A percentile compares a stretch with the other conserved stretches of the same genome.
Conservation (phyloP, 208 protist species). For the Wallacemonas rigidus region DNA sequence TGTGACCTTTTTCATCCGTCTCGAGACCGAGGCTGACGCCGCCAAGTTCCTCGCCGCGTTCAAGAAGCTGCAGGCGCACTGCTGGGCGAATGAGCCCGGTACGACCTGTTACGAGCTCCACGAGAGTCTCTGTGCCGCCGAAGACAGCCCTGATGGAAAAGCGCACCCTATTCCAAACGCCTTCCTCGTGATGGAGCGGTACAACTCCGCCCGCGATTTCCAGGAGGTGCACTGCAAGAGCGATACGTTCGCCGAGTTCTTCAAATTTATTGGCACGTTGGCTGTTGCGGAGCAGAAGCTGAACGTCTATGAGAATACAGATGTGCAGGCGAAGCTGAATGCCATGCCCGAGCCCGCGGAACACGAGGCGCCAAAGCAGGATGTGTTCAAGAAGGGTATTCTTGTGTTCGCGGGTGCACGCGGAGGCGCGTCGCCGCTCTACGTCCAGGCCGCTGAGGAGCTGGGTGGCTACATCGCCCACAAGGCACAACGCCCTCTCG, state of each 20-base stretch:
- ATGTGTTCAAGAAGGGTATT: conserved; percentile 54
- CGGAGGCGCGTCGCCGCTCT: conserved; percentile 39
- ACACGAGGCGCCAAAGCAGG: conserved; percentile 22
- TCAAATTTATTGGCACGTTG: conserved; percentile 29
- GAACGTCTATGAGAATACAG: conserved; percentile 24
- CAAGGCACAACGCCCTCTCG: conserved; percentile 35
- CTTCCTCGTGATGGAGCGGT: conserved; percentile 65
- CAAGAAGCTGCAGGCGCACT: conserved; percentile 44
- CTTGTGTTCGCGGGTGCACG: conserved; percentile 75
- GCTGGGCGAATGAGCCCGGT: conserved; percentile 53
- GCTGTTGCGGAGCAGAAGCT: conserved; percentile 33
- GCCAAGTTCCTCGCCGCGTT: conserved; percentile 46
- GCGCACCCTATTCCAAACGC: conserved; percentile 24
- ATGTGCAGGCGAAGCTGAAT: conserved; percentile 16
- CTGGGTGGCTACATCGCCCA: conserved; percentile 53
- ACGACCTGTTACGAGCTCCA: conserved; percentile 75
- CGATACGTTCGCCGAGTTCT: conserved; percentile 32
- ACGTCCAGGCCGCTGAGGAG: conserved; percentile 40
- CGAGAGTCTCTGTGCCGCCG: conserved; percentile 28
- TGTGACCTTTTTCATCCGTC: conserved; percentile 50
- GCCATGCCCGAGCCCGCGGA: conserved; percentile 10
- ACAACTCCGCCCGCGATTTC: conserved; percentile 36
- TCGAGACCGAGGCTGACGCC: conserved; percentile 39
- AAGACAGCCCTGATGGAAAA: conserved; percentile 24
- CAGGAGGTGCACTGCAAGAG: conserved; percentile 56